Percentiles rank a stretch among this genome's conserved stretches.
phyloP scores from a whole-genome alignment of 768 basidiomycete genomes.

The Coprinopsis sp. region DNA sequence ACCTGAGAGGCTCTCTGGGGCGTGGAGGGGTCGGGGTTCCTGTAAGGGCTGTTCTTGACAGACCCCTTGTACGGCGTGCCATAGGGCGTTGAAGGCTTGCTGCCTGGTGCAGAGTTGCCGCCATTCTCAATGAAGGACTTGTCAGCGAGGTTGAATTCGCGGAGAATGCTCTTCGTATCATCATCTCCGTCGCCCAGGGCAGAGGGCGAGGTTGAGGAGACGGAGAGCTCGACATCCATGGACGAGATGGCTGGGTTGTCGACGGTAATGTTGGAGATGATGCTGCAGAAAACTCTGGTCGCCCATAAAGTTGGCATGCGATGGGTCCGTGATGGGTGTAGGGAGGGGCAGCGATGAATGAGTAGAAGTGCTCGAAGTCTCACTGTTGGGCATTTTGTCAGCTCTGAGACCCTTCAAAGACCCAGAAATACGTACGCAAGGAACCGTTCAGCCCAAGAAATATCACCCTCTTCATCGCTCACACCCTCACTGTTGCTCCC shows the following conservation, averaged over 20 bases:
- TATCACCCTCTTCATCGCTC: conserved; percentile 59
- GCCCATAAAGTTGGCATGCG: conserved; percentile 38
- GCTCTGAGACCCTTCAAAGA: conserved; percentile 21
- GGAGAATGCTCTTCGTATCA: no score
- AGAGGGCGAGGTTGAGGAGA: no score
- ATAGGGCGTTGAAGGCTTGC: background rate
- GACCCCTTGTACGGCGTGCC: no score
- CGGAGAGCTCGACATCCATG: conserved; percentile 70
- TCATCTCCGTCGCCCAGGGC: no score
- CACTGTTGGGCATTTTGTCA: no score
- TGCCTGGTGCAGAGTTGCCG: conserved; percentile 4
- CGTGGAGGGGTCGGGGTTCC: conserved; percentile 37
- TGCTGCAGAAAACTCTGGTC: conserved; percentile 38
- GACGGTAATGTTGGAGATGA: conserved; percentile 31
- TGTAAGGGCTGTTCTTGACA: conserved; percentile 10
- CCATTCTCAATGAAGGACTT: conserved; percentile 33
- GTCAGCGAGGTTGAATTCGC: no score
- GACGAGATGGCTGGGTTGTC: conserved; percentile 61
- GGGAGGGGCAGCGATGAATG: conserved; percentile 8
- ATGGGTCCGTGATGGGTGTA: conserved; percentile 42
- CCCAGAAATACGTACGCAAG: conserved; percentile 45
- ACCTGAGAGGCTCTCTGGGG: conserved; percentile 71
- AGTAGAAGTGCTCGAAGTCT: conserved; percentile 21
- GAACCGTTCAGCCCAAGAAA: conserved; percentile 80
- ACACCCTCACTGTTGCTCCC: conserved; percentile 26